A percentile compares a stretch with the other conserved stretches of the same genome.
phyloP scores from a whole-genome alignment of 495 filamentous ascomycete genomes.

The Pyrenula massariospora region DNA sequence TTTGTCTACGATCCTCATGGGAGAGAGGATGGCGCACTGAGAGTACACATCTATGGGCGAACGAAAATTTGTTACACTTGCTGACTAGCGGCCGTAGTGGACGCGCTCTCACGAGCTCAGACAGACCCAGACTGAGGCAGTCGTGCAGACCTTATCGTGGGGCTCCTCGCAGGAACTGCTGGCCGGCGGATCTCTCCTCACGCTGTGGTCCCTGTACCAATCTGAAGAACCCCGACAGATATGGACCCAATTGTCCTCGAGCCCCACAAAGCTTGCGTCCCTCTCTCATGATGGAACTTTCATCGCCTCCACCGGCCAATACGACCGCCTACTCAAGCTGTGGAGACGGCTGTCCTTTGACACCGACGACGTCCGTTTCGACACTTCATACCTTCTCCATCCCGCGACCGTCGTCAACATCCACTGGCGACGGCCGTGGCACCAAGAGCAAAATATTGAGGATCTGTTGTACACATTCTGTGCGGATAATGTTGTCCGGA shows the following conservation, averaged over 20 bases:
- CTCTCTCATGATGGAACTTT: slow-evolving; percentile 80
- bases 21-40: slow-evolving; percentile 53
- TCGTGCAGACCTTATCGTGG: slow-evolving; percentile 65
- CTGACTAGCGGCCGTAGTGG: neutral
- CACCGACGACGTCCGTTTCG: slow-evolving; percentile 72
- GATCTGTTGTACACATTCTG: slow-evolving; percentile 92
- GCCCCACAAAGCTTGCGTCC: slow-evolving; percentile 59
- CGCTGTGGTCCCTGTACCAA: slow-evolving; percentile 50
- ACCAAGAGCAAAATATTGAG: slow-evolving; percentile 67
- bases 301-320: slow-evolving; percentile 68
- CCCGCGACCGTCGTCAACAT: slow-evolving; percentile 66
- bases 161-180: slow-evolving; percentile 73
- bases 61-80: neutral
- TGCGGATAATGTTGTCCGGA: slow-evolving; percentile 66
- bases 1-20: slow-evolving; percentile 74
- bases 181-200: slow-evolving; percentile 57
- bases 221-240: slow-evolving; percentile 35
- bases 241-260: slow-evolving; percentile 68
- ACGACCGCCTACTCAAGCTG: slow-evolving; percentile 81
- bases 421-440: slow-evolving; percentile 70
- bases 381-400: slow-evolving; percentile 82
- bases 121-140: neutral
- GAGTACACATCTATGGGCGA: slow-evolving; percentile 39
- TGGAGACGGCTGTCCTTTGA: slow-evolving; percentile 87
- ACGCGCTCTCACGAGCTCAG: neutral